A percentile compares a stretch with the other conserved stretches of the same genome.
Conservation (phyloP, 2,329 filamentous ascomycete species). For the Penicillium thymicola region DNA sequence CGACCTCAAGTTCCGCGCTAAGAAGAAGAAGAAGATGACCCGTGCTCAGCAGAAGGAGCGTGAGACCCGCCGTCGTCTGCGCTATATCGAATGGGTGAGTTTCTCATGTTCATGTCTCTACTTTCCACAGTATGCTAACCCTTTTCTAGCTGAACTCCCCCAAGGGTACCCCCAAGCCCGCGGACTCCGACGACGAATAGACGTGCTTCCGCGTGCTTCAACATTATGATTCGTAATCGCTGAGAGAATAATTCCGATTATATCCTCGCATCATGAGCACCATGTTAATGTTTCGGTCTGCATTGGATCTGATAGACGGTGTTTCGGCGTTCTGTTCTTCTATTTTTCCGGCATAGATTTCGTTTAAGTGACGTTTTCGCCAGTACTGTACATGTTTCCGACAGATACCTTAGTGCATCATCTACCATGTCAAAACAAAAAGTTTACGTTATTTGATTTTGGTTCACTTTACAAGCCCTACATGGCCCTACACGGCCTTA, state of each 20-base stretch:
- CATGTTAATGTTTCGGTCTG: slow-evolving; percentile 19
- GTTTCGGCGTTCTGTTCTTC: slow-evolving; percentile 13
- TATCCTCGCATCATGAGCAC: slow-evolving; percentile 21
- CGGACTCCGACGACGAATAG: slow-evolving; percentile 72
- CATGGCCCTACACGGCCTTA: not conserved
- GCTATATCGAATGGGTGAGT: slow-evolving; percentile 66
- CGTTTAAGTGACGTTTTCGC: not conserved
- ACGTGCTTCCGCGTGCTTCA: slow-evolving; percentile 5
- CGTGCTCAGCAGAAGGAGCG: slow-evolving; percentile 94
- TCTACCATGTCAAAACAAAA: slow-evolving; percentile 8
- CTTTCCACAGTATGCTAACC: slow-evolving; percentile 9
- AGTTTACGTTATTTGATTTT: not conserved
- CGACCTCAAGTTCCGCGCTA: slow-evolving; percentile 79
- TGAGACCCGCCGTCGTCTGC: slow-evolving; percentile 78
- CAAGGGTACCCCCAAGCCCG: slow-evolving; percentile 75
- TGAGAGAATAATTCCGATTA: slow-evolving; percentile 7
- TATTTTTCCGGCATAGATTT: slow-evolving; percentile 4
- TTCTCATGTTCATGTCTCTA: slow-evolving; percentile 1
- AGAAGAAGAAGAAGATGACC: slow-evolving; percentile 98
- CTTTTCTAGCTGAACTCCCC: slow-evolving; percentile 74
- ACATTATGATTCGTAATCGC: slow-evolving; percentile 23
- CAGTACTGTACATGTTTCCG: slow-evolving; percentile 10
- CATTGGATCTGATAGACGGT: slow-evolving; percentile 26
- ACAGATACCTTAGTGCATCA: slow-evolving; percentile 6
- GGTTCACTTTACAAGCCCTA: not conserved